A percentile compares a stretch with the other conserved stretches of the same genome.
phyloP scores from a whole-genome alignment of 1,284 basidiomycete genomes.

The Lentinula novae-zelandiae region DNA sequence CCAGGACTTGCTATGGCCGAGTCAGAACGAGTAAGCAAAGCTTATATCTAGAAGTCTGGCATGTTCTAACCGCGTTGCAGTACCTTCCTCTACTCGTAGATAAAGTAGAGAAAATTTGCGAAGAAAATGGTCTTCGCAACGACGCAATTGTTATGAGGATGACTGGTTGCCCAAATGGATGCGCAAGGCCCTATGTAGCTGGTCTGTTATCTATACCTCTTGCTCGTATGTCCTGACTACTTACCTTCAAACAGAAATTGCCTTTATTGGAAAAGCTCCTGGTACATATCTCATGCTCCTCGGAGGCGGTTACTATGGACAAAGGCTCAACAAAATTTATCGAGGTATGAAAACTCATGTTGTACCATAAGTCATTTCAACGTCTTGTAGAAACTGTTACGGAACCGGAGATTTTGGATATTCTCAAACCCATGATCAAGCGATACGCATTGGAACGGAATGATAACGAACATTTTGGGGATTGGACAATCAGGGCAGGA shows the following conservation, averaged over 20 bases:
- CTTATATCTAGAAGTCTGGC: background rate
- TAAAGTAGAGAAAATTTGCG: conserved; percentile 94
- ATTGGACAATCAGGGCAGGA: conserved; percentile 88
- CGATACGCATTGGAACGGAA: conserved; percentile 85
- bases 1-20: conserved; percentile 91
- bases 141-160: conserved; percentile 98
- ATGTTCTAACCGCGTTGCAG: conserved; percentile 30
- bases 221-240: background rate
- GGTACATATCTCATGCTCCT: conserved; percentile 94
- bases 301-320: conserved; percentile 92
- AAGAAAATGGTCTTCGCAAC: conserved; percentile 88
- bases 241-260: conserved; percentile 63
- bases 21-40: conserved; percentile 69
- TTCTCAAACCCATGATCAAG: conserved; percentile 91
- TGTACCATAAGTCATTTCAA: background rate
- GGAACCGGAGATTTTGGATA: conserved; percentile 91
- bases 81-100: conserved; percentile 94
- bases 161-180: conserved; percentile 95
- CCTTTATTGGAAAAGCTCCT: conserved; percentile 95
- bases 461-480: conserved; percentile 93
- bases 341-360: conserved; percentile 43
- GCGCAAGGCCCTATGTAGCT: conserved; percentile 92
- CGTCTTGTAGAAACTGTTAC: conserved; percentile 76
- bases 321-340: conserved; percentile 93
- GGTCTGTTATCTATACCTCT: conserved; percentile 37